Conservation (phyloP, 352 stramenopile genomes). For the Phytophthora brassicae region DNA sequence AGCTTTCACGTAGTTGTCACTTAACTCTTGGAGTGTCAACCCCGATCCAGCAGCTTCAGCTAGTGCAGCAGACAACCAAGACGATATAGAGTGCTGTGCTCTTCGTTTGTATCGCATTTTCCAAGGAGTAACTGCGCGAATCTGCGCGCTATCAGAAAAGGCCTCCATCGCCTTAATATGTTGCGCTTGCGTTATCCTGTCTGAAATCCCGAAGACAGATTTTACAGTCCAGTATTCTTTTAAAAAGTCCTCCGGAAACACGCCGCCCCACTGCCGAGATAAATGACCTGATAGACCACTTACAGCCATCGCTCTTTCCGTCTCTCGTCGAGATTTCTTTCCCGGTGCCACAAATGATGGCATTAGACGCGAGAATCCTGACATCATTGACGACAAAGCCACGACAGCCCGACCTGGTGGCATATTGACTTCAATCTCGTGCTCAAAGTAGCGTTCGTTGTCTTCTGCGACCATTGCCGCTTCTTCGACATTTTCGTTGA, state of each 20-base stretch:
- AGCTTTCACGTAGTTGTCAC: conserved; percentile 16
- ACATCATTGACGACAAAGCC: conserved; percentile 59
- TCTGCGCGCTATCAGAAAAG: conserved; percentile 35
- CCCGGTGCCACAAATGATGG: conserved; percentile 40
- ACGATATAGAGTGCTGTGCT: conserved; percentile 11
- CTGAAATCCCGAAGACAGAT: conserved; percentile 40
- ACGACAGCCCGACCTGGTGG: conserved; percentile 48
- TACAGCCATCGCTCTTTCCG: conserved; percentile 41
- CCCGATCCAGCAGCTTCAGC: conserved; percentile 23
- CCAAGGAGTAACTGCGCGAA: background rate
- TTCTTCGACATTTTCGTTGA: conserved; percentile 74
- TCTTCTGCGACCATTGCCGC: conserved; percentile 39
- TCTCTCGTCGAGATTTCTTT: conserved; percentile 7
- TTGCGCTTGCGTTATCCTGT: conserved; percentile 20
- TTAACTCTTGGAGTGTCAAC: conserved; percentile 28
- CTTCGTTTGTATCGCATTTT: conserved; percentile 8
- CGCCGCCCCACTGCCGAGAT: conserved; percentile 44
- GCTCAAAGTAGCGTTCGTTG: conserved; percentile 50
- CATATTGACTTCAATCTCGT: conserved; percentile 62
- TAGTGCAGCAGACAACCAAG: conserved; percentile 27
- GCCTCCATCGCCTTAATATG: conserved; percentile 40
- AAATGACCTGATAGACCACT: conserved; percentile 76
- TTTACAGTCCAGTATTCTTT: conserved; percentile 77
- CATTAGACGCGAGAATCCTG: conserved; percentile 39
- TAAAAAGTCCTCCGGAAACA: conserved; percentile 66